Conservation (phyloP, 169 alveolate species). For the Amoebophrya sp. region DNA sequence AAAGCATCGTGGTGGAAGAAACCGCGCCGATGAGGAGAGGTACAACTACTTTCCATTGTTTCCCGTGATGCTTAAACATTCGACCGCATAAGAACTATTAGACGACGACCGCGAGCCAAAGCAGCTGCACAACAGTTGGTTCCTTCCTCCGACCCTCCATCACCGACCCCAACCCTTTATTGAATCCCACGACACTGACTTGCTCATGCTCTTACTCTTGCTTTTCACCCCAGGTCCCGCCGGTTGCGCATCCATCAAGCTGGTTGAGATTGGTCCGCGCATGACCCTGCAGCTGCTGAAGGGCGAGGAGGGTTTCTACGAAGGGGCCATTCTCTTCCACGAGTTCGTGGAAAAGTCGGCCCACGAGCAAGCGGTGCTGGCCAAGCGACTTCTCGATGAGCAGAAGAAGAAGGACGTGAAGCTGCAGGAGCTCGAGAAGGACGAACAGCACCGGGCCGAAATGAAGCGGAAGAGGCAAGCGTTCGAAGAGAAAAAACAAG, state of each 20-base stretch:
- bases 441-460: background rate
- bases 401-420: background rate
- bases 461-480: background rate
- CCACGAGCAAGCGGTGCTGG: background rate
- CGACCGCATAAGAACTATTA: no score
- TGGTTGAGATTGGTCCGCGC: background rate
- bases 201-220: no score
- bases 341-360: background rate
- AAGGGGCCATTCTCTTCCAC: background rate
- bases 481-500: background rate
- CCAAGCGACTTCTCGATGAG: background rate
- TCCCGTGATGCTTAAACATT: no score
- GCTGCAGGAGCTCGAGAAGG: background rate
- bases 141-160: no score
- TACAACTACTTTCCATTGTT: background rate
- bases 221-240: no score
- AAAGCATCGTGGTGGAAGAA: background rate
- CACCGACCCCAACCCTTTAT: no score
- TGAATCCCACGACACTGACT: no score
- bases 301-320: background rate
- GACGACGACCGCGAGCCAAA: no score
- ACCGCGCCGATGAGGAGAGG: background rate
- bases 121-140: no score
- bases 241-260: no score
- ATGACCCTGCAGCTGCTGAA: background rate